Base-by-base conservation (phyloP, 495 filamentous ascomycete genomes). In the Cladorrhinum samala region DNA sequence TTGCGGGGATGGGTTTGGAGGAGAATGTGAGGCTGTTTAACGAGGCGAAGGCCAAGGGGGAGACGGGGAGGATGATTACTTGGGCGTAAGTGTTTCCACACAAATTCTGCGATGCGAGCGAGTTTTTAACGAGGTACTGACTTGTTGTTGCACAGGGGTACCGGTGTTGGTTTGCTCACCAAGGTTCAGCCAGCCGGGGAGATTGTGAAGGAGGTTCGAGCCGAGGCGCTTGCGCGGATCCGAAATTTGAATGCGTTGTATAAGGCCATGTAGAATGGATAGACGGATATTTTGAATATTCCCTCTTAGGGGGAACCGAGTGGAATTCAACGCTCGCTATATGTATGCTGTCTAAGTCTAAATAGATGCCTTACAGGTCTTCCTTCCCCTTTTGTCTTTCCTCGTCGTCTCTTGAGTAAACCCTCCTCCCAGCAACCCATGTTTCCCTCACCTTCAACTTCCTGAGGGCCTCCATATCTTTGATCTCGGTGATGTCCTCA, bases 151-250 rank as follows among this genome's bases (percentile, higher is more conserved):
- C 19, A 16, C 46, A 75, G 70, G 24, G 74, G 76, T 21, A 74
- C 76, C 5, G 76, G 71, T 7, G 82, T 88, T 3, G 89, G 85
- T 5, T 70, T 83, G 27, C 73, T 93, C 21, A 73, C 73, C 47
- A 73, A 83, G 9, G 79, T 87, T 33, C 75, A 82, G 59, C 85
- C 89, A 0, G 89, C 89, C 0, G 81, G 74, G 23, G 72, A 78
- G 44, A 89, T 93, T 67, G 80, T 92, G 33, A 76, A 69, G 55
- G 76, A 84, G 57, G 85, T 87, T 74, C 81, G 90, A 9, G 67
- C 74, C 43, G 79, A 85, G 64, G 85, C 88, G 5, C 71, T 83
- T 39, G 69, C 77, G 18, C 69, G 81, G 13, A 71, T 74, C 13
- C 23, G 23, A 49, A 43, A 43, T 3, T 23, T n/a, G n/a, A n/a